Base-by-base conservation (phyloP, 441 rosid species). In the Populus hybrid region DNA sequence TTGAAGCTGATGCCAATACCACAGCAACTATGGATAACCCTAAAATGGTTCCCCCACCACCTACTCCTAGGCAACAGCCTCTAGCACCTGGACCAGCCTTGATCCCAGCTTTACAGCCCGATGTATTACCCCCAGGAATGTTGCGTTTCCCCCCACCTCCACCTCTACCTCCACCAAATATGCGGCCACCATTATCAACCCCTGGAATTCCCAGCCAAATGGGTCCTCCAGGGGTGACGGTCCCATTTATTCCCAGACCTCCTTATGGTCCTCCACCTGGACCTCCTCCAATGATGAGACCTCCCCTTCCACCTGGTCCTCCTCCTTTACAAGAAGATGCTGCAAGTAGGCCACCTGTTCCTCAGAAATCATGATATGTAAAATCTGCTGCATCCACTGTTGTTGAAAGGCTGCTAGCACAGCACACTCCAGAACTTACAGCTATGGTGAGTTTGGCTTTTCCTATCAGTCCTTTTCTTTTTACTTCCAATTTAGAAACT, bases 371-470 rank as follows among this genome's bases (percentile, higher is more conserved):
- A 81, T 95, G 97, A 36, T 95, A 89, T 79, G 87, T 95, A 42
- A 95, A 95, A 84, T 95, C 98, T 67, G 98, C 99, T 81, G 98
- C 97, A 74, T 88, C 99, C 65, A 95, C 99, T 81, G 98, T 95
- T 79, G 92, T 95, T 74, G 92, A 95, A 86, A 90, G 97, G 87
- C 99, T 97, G 77, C 86, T 93, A 63, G 99, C 99, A 26, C 98
- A 95, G 80, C 97, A 95, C 79, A 94, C 93, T 61, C 97, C 98
- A 11, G 97, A 91, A 86, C 97, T 95, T 72, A 94, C 97, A 4
- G 85, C 97, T 57, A 95, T 95, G 99, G 99, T 95, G 57, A 85
- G 90, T 83, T 78, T 26, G 10, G n/a, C 18, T 0, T 54, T 54
- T 54, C 16, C 61, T 38, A 28, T 64, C 28, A 23, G 16, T 21